Conservation (phyloP, 768 basidiomycete species). For the Boletus tomentosulus region DNA sequence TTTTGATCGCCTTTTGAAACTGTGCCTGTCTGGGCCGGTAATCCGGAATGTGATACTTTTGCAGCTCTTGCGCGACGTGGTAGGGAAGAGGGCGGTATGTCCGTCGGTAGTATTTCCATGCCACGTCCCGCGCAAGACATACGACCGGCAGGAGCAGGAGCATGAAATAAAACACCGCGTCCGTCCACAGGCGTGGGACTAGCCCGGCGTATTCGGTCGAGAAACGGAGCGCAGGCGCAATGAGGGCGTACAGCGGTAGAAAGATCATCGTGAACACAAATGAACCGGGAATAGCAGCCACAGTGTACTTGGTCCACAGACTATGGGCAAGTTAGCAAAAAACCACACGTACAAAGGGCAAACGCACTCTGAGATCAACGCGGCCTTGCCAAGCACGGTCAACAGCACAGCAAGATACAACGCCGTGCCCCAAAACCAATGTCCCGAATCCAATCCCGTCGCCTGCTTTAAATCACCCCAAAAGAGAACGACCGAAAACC, state of each 20-base stretch:
- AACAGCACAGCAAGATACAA: conserved; percentile 91
- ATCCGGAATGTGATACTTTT: conserved; percentile 97
- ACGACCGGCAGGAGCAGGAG: conserved; percentile 80
- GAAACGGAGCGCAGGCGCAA: conserved; percentile 84
- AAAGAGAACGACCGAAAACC: conserved; percentile 85
- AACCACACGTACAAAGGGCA: background rate
- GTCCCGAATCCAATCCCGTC: conserved; percentile 80
- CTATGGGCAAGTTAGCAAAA: conserved; percentile 37
- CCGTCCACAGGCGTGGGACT: conserved; percentile 86
- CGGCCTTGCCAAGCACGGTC: conserved; percentile 96
- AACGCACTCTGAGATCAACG: conserved; percentile 91
- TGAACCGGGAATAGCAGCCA: conserved; percentile 96
- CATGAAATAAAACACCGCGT: conserved; percentile 85
- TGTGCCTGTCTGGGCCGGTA: conserved; percentile 98
- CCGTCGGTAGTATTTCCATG: conserved; percentile 96
- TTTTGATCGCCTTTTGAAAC: conserved; percentile 99
- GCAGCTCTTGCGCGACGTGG: conserved; percentile 98
- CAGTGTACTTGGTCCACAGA: conserved; percentile 99
- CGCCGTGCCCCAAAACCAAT: conserved; percentile 99
- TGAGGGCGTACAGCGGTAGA: conserved; percentile 82
- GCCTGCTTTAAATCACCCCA: conserved; percentile 87
- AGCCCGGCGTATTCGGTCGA: conserved; percentile 89
- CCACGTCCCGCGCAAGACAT: conserved; percentile 84
- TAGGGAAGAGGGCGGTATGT: conserved; percentile 92
- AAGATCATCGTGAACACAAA: conserved; percentile 96